These are phyloP conservation scores for Zalaria obscura DNA, from an alignment of 2,329 filamentous ascomycete genomes.

Conservation along the genomic window DNA sequence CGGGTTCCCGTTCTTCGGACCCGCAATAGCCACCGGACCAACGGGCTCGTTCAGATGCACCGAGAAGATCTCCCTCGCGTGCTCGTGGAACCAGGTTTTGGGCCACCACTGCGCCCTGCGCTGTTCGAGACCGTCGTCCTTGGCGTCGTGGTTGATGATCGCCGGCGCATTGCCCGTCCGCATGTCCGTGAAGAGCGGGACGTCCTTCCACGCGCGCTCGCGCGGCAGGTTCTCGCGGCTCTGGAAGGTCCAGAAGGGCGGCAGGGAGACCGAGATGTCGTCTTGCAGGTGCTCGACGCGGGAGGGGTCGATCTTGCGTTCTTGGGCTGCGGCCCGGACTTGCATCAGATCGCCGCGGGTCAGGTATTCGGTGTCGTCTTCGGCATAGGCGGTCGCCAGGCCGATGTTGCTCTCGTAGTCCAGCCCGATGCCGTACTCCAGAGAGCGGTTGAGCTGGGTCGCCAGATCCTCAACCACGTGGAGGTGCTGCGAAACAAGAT, in stretches of 20 bases:
- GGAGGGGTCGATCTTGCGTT: conserved; percentile 4
- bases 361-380: conserved; percentile 14
- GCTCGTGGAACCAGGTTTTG: conserved; percentile 6
- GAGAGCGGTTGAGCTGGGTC: conserved; percentile 26
- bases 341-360: conserved; percentile 7
- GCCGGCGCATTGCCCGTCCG: conserved; percentile 7
- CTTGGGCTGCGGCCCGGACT: conserved; percentile 6
- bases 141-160: conserved; percentile 4
- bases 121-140: not conserved
- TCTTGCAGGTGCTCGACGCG: conserved; percentile 6
- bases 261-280: conserved; percentile 9
- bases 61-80: conserved; percentile 7
- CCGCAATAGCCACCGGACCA: conserved; percentile 18
- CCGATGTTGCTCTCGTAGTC: conserved; percentile 14
- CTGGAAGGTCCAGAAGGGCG: conserved; percentile 8
- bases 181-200: conserved; percentile 7
- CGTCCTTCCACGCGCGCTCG: conserved; percentile 5
- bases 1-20: conserved; percentile 19
- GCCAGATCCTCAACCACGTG: conserved; percentile 1
- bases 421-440: conserved; percentile 17
- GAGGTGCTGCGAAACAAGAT: not conserved
- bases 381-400: conserved; percentile 12
- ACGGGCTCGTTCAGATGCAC: conserved; percentile 7
- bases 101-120: conserved; percentile 5
- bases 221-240: conserved; percentile 4